Evolutionary conservation across 2,329 filamentous ascomycete genomes (phyloP).

Genomic region (Penicillium sp.): DNA sequence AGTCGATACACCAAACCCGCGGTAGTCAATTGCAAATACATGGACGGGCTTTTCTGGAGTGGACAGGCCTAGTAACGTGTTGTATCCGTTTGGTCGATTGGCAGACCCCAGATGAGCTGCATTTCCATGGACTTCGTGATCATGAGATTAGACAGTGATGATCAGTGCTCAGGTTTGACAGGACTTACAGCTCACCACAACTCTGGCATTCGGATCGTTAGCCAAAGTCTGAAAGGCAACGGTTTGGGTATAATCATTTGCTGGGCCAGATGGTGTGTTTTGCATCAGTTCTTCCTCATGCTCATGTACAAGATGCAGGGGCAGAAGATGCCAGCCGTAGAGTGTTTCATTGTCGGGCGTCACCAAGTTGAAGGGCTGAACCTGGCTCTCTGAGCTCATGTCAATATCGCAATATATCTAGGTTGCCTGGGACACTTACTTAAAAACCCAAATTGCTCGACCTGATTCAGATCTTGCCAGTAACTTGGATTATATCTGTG

Average conservation of each 20-base stretch:
- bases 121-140: slow-evolving; percentile 57
- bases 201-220: slow-evolving; percentile 51
- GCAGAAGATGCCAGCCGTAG: slow-evolving; percentile 89
- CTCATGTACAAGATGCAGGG: slow-evolving; percentile 71
- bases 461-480: slow-evolving; percentile 72
- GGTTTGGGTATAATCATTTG: slow-evolving; percentile 49
- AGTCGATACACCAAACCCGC: slow-evolving; percentile 79
- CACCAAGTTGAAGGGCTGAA: slow-evolving; percentile 76
- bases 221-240: slow-evolving; percentile 53
- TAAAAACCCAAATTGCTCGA: slow-evolving; percentile 83
- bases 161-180: not conserved
- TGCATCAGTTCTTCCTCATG: slow-evolving; percentile 65
- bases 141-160: slow-evolving; percentile 8
- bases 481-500: slow-evolving; percentile 74
- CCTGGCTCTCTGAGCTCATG: slow-evolving; percentile 68
- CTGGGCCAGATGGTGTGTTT: slow-evolving; percentile 55
- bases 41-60: slow-evolving; percentile 65
- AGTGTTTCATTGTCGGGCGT: slow-evolving; percentile 76
- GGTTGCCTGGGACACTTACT: slow-evolving; percentile 49
- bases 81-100: slow-evolving; percentile 74
- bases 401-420: slow-evolving; percentile 12
- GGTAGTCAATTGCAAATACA: slow-evolving; percentile 86
- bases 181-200: slow-evolving; percentile 57
- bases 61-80: slow-evolving; percentile 71
- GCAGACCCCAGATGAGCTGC: slow-evolving; percentile 82